Conservation (phyloP, 2,329 filamentous ascomycete species). For the Cladobotryum protrusum region DNA sequence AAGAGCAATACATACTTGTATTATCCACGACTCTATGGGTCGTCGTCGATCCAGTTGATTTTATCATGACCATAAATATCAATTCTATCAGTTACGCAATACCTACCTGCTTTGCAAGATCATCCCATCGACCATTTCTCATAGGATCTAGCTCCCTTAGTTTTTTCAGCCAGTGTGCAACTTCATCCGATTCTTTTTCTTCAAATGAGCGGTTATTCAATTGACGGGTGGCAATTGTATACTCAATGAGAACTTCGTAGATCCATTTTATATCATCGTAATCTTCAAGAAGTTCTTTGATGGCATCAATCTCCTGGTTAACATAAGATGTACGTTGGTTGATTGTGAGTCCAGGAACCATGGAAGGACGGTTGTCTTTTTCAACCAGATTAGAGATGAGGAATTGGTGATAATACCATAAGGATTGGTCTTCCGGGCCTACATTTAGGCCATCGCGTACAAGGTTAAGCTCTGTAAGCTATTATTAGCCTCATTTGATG, state of each 20-base stretch:
- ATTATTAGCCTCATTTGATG: background rate
- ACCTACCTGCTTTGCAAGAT: slow-evolving; percentile 27
- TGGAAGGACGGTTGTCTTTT: slow-evolving; percentile 44
- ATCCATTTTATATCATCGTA: slow-evolving; percentile 69
- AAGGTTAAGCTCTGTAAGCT: slow-evolving; percentile 57
- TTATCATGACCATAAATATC: no score
- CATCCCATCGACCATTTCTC: slow-evolving; percentile 67
- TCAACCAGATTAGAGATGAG: slow-evolving; percentile 64
- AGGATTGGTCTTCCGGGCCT: slow-evolving; percentile 87
- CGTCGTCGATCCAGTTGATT: no score
- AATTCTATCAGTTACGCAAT: background rate
- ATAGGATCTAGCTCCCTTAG: slow-evolving; percentile 67
- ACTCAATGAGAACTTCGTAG: slow-evolving; percentile 78
- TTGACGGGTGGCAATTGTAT: slow-evolving; percentile 54
- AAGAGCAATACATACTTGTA: no score
- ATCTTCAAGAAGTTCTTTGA: slow-evolving; percentile 58
- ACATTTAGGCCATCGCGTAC: slow-evolving; percentile 77
- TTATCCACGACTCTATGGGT: no score
- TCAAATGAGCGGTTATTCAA: slow-evolving; percentile 40
- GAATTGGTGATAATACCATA: slow-evolving; percentile 96
- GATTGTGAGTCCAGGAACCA: slow-evolving; percentile 57
- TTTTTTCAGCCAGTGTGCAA: slow-evolving; percentile 55
- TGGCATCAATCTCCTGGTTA: slow-evolving; percentile 63
- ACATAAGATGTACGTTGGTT: slow-evolving; percentile 62
- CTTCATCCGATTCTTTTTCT: slow-evolving; percentile 36